Percentiles rank a stretch among this genome's conserved stretches.
phyloP scores from a whole-genome alignment of 495 filamentous ascomycete species.

The Podospora pseudopauciseta region DNA sequence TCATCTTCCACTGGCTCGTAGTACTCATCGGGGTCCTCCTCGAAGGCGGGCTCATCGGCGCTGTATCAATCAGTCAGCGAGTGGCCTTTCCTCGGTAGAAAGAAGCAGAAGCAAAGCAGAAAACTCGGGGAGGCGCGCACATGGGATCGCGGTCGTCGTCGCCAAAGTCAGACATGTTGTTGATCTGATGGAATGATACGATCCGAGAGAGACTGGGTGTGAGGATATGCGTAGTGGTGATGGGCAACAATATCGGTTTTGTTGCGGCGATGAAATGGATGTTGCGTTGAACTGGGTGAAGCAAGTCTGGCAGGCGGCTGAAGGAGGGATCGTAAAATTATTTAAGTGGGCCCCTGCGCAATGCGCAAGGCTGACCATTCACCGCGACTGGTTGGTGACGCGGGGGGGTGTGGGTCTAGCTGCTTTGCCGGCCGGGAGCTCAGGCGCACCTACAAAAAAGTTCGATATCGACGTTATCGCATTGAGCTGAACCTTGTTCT shows the following conservation, averaged over 20 bases:
- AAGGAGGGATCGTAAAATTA: constrained; percentile 28
- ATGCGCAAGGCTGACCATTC: constrained; percentile 17
- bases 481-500: not conserved
- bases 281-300: constrained; percentile 8
- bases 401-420: not conserved
- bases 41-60: constrained; percentile 54
- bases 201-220: not conserved
- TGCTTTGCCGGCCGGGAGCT: constrained; percentile 20
- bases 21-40: constrained; percentile 54
- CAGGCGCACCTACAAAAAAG: constrained; percentile 26
- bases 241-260: constrained; percentile 9
- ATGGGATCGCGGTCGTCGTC: constrained; percentile 48
- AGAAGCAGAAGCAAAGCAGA: not conserved
- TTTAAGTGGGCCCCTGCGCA: constrained; percentile 25
- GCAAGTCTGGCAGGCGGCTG: constrained; percentile 14
- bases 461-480: constrained; percentile 6
- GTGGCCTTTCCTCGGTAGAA: constrained; percentile 7
- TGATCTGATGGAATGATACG: not conserved
- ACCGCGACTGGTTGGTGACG: not conserved
- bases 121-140: constrained; percentile 26
- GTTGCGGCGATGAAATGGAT: constrained; percentile 9
- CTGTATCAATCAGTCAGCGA: constrained; percentile 6
- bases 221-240: not conserved
- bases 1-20: constrained; percentile 61
- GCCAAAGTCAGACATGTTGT: constrained; percentile 81